Base-by-base conservation (phyloP, 176 grass and related monocot species). In the Olyra latifolia region DNA sequence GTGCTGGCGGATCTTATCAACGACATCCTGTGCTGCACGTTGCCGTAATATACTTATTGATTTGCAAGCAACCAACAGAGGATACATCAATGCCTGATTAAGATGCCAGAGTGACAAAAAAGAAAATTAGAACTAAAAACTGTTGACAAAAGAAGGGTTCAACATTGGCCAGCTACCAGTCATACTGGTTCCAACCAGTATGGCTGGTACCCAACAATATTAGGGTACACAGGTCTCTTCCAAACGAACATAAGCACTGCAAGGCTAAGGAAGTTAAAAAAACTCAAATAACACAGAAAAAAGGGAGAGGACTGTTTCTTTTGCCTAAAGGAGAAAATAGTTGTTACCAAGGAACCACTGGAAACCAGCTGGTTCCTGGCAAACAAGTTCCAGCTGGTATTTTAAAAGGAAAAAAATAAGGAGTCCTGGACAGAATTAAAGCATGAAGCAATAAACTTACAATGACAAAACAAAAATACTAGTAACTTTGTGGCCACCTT, bases 1-100 rank as follows among this genome's bases (percentile, higher is more conserved):
- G 71, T 98, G 95, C 76, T 95, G 92, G 53, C 95, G 92, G 71
- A 98, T 98, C 89, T 98, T 95, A 83, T 98, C 92, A 74, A 98
- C 88, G 0, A 98, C 95, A 81, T 98, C 92, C 78, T 91, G 90
- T 29, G 95, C 95, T 74, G 95, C 92, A 71, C 78, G 90, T 79
- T 89, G 89, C 56, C 95, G 89, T 84, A 98, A 77, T 64, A 87
- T 80, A 80, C 95, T 98, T 62, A 98, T 94, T 85, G 95, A 98
- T 87, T 98, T 98, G 90, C 95, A 98, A 24, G 92, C 95, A 73
- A 98, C 95, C 70, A 98, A 82, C n/a, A 98, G 81, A 77, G 95
- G 95, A 74, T 98, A 98, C 95, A 98, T 98, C 65, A 98, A 85
- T 84, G 95, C 95, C 95, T 98, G 88, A 63, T 77, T 43, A 57